Percentiles rank a stretch among this genome's conserved stretches.
Conservation (phyloP, 2,329 filamentous ascomycete species). For the Colletotrichum paranaense region DNA sequence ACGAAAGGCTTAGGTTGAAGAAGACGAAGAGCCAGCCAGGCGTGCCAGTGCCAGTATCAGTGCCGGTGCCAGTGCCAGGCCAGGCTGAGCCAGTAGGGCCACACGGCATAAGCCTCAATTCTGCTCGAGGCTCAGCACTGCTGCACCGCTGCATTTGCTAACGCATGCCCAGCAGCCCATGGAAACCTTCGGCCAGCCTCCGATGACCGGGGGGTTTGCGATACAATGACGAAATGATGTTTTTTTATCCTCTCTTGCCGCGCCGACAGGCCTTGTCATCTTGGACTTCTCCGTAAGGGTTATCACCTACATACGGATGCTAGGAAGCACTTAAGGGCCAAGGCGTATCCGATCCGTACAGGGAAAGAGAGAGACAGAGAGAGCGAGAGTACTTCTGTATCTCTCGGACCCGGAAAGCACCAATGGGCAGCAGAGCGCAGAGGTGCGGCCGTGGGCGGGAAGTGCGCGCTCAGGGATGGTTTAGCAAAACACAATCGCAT, state of each 20-base stretch:
- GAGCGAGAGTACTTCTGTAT: neutral
- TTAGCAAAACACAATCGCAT: neutral
- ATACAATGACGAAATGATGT: slow-evolving; percentile 21
- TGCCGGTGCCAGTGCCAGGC: neutral
- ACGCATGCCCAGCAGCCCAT: slow-evolving; percentile 12
- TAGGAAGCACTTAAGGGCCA: neutral
- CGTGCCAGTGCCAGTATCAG: no score
- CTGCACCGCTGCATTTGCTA: slow-evolving; percentile 2
- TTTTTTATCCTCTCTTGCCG: neutral
- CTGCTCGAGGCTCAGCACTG: slow-evolving; percentile 11
- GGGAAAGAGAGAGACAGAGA: neutral
- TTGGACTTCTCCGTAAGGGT: neutral
- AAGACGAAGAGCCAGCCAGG: no score
- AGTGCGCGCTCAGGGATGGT: slow-evolving; percentile 6
- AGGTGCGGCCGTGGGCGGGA: neutral
- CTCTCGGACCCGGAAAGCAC: neutral
- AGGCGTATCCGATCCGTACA: no score
- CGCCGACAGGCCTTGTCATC: neutral
- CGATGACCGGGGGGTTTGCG: slow-evolving; percentile 15
- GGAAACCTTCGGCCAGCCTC: slow-evolving; percentile 24
- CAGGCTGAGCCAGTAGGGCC: neutral
- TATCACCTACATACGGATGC: neutral
- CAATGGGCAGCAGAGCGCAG: neutral
- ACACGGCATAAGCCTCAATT: neutral
- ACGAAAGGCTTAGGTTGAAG: neutral